A percentile compares a stretch with the other conserved stretches of the same genome.
phyloP scores from a whole-genome alignment of 345 rosid genomes.

The Rhodomyrtus tomentosa region DNA sequence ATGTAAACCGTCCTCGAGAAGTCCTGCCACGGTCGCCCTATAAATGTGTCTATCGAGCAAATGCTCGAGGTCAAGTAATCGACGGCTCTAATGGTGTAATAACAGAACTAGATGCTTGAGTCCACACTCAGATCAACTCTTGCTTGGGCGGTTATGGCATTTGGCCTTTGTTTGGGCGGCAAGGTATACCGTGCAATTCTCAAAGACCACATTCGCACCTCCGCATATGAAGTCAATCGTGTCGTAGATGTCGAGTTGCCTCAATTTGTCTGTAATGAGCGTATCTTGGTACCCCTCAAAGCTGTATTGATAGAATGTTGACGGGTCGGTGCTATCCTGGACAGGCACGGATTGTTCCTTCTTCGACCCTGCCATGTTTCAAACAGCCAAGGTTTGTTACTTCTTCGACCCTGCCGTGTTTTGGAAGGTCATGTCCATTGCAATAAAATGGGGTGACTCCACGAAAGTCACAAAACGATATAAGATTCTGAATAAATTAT shows the following conservation, averaged over 20 bases:
- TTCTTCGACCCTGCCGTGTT: not conserved
- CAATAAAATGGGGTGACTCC: conserved; percentile 40
- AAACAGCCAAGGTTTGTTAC: not conserved
- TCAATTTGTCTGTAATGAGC: conserved; percentile 44
- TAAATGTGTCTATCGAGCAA: conserved; percentile 14
- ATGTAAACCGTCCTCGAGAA: conserved; percentile 59
- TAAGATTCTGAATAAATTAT: conserved; percentile 31
- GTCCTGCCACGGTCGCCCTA: conserved; percentile 86
- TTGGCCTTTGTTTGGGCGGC: conserved; percentile 50
- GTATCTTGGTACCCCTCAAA: conserved; percentile 31
- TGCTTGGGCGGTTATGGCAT: conserved; percentile 76
- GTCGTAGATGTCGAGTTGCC: conserved; percentile 51
- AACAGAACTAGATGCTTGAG: conserved; percentile 27
- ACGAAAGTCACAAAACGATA: conserved; percentile 50
- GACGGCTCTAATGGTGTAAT: not conserved
- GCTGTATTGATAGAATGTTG: not conserved
- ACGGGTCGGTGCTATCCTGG: not conserved
- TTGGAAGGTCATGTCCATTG: not conserved
- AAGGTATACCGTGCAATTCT: conserved; percentile 45
- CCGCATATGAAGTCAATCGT: conserved; percentile 52
- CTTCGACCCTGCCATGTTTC: too few species aligned
- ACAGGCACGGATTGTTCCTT: not conserved
- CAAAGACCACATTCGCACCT: conserved; percentile 36
- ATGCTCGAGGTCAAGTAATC: not conserved
- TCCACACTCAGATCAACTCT: conserved; percentile 50